phyloP scores from a whole-genome alignment of 441 rosid genomes.

The Geranium incanum region DNA sequence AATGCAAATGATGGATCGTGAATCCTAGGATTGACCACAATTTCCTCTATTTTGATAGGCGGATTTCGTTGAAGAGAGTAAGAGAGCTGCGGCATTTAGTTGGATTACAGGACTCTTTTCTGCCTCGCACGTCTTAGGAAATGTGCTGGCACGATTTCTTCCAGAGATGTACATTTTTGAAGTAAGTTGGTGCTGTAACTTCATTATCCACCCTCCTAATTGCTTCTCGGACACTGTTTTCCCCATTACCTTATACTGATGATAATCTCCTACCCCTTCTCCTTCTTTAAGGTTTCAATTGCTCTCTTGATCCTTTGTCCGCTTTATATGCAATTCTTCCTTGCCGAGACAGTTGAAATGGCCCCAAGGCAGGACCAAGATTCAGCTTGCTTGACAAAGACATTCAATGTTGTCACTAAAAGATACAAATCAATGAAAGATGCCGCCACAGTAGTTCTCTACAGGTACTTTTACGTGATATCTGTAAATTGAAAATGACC shows the following conservation, averaged over 20 bases:
- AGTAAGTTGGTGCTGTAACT: slow-evolving; percentile 24
- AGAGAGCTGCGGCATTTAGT: slow-evolving; percentile 46
- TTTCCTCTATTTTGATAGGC: slow-evolving; percentile 33
- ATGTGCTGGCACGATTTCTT: slow-evolving; percentile 44
- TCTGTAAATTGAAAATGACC: not conserved
- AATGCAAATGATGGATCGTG: not conserved
- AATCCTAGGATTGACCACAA: slow-evolving; percentile 7
- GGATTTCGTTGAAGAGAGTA: slow-evolving; percentile 34
- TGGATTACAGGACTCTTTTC: slow-evolving; percentile 53
- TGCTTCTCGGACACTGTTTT: not conserved
- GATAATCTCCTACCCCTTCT: not conserved
- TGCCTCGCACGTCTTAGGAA: slow-evolving; percentile 51
- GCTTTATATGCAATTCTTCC: slow-evolving; percentile 38
- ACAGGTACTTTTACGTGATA: slow-evolving; percentile 31
- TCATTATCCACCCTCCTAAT: not conserved
- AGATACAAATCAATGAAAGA: slow-evolving; percentile 41
- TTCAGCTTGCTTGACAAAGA: slow-evolving; percentile 24
- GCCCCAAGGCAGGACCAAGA: slow-evolving; percentile 29
- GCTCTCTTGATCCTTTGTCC: slow-evolving; percentile 36
- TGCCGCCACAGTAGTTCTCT: slow-evolving; percentile 34
- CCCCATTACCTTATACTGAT: not conserved
- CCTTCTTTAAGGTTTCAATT: slow-evolving; percentile 36
- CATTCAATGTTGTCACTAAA: slow-evolving; percentile 19
- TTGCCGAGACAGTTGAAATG: slow-evolving; percentile 33
- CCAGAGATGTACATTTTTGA: slow-evolving; percentile 39